phyloP scores from a whole-genome alignment of 2,329 filamentous ascomycete genomes.

The Parascedosporium putredinis region DNA sequence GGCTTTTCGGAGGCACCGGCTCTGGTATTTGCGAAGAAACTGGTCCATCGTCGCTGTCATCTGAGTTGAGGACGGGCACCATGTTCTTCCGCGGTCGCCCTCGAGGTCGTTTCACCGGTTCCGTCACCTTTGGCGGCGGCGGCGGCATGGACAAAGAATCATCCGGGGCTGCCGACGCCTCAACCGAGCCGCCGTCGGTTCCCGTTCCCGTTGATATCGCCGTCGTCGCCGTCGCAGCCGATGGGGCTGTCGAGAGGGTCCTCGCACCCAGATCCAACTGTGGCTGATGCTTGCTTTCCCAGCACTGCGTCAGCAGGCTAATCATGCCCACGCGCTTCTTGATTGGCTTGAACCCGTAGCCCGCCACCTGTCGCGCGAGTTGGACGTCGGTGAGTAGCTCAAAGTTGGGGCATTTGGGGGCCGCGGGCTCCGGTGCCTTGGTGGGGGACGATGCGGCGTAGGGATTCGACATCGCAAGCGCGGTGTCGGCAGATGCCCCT shows the following conservation, averaged over 20 bases:
- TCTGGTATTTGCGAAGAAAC: conserved; percentile 20
- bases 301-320: conserved; percentile 58
- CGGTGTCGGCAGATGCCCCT: not conserved
- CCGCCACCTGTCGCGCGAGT: conserved; percentile 49
- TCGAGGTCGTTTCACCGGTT: conserved; percentile 17
- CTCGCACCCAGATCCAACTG: conserved; percentile 12
- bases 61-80: not conserved
- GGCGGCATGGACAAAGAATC: conserved; percentile 10
- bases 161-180: conserved; percentile 1
- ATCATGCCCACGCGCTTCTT: conserved; percentile 62
- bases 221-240: too few species aligned
- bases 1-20: conserved; percentile 18
- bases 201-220: too few species aligned
- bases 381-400: conserved; percentile 51
- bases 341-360: conserved; percentile 63
- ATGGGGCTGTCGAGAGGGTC: conserved; percentile 12
- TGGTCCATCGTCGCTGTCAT: not conserved
- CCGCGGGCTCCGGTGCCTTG: not conserved
- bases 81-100: conserved; percentile 24
- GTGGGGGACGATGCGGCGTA: too few species aligned
- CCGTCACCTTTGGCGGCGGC: conserved; percentile 1
- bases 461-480: not conserved
- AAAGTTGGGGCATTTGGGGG: conserved; percentile 42
- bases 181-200: not conserved
- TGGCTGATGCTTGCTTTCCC: conserved; percentile 44